Percentiles rank a stretch among this genome's conserved stretches.
These are phyloP conservation scores for Tephrocybe sp. DNA, from an alignment of 768 basidiomycete species.

Conservation along the genomic window DNA sequence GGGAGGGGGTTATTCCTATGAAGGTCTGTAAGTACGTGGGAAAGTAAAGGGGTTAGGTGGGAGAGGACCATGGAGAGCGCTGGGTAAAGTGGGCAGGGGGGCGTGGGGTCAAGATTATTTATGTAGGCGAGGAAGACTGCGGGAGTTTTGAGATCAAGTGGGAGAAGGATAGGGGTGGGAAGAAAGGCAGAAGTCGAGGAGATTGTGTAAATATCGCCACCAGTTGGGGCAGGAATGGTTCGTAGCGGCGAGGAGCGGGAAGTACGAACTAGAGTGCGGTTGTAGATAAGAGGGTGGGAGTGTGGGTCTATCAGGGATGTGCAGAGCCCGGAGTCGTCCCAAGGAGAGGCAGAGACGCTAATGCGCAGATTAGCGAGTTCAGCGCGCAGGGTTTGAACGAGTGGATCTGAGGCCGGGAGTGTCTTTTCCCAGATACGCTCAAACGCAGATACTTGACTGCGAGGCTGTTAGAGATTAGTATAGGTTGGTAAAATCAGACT, in stretches of 20 bases:
- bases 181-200: conserved; percentile 40
- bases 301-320: conserved; percentile 39
- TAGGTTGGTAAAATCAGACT: conserved; percentile 6
- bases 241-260: conserved; percentile 20
- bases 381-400: conserved; percentile 16
- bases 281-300: conserved; percentile 39
- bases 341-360: conserved; percentile 1
- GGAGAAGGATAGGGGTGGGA: conserved; percentile 44
- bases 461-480: neutral
- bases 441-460: conserved; percentile 56
- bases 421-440: conserved; percentile 54
- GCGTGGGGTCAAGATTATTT: conserved; percentile 47
- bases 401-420: conserved; percentile 19
- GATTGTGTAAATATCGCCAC: conserved; percentile 37
- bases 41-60: conserved; percentile 47
- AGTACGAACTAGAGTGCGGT: conserved; percentile 35
- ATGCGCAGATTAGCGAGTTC: conserved; percentile 23
- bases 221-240: conserved; percentile 29
- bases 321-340: conserved; percentile 21
- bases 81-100: conserved; percentile 26
- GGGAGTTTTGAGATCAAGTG: conserved; percentile 15
- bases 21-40: conserved; percentile 51
- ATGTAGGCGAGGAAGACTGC: conserved; percentile 47
- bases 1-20: conserved; percentile 46
- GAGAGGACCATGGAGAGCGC: conserved; percentile 25